A percentile compares a stretch with the other conserved stretches of the same genome.
phyloP scores from a whole-genome alignment of 371 early-diverging fungal genomes.

The Mucor piriformis region DNA sequence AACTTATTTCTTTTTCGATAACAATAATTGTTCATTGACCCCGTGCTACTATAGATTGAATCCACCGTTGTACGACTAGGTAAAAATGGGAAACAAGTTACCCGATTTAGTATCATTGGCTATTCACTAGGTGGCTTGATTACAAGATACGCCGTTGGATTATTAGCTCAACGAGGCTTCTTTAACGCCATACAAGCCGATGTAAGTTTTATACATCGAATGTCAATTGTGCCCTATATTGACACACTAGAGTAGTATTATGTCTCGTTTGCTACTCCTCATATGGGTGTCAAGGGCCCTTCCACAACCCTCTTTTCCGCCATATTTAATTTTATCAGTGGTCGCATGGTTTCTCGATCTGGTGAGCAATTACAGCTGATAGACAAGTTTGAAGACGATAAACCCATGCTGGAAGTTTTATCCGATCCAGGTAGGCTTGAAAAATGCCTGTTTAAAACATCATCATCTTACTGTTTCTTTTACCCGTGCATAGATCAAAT shows the following conservation, averaged over 20 bases:
- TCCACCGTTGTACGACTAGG: slow-evolving; percentile 13
- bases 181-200: slow-evolving; percentile 57
- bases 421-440: slow-evolving; percentile 70
- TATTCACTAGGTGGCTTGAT: slow-evolving; percentile 86
- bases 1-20: no score
- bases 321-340: slow-evolving; percentile 57
- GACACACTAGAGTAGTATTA: slow-evolving; percentile 48
- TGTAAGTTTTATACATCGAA: slow-evolving; percentile 30
- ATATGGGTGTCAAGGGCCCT: slow-evolving; percentile 66
- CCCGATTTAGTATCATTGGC: slow-evolving; percentile 71
- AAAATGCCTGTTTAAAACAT: no score
- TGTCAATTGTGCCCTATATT: not conserved
- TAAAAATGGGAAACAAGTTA: slow-evolving; percentile 34
- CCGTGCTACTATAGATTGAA: no score
- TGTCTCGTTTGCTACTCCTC: slow-evolving; percentile 80
- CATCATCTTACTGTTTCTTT: no score
- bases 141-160: slow-evolving; percentile 70
- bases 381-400: slow-evolving; percentile 40
- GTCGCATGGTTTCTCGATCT: slow-evolving; percentile 55
- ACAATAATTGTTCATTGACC: no score
- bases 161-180: slow-evolving; percentile 61
- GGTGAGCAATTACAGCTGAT: slow-evolving; percentile 63
- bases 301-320: slow-evolving; percentile 26
- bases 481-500: slow-evolving; percentile 4
- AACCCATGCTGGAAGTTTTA: slow-evolving; percentile 60